Evolutionary conservation across 495 filamentous ascomycete species (phyloP).

Genomic region (Talaromyces nanjingensis): DNA sequence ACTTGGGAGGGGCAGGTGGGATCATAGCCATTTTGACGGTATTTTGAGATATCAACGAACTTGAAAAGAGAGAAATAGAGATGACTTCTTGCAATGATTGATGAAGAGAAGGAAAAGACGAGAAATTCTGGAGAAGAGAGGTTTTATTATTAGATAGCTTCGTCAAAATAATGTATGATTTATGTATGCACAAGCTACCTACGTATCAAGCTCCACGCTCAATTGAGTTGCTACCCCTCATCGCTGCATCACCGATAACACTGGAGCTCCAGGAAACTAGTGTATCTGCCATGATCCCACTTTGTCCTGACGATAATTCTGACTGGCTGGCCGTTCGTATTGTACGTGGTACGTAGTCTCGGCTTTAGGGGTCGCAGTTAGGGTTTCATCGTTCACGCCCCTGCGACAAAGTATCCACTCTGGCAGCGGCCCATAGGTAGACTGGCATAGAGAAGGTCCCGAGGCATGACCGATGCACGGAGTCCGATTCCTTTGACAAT

Average conservation of each 20-base stretch:
- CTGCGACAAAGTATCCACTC: no score
- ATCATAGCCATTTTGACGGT: slow-evolving; percentile 13
- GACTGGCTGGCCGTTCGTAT: not conserved
- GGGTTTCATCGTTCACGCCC: no score
- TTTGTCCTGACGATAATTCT: not conserved
- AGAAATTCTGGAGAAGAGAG: not conserved
- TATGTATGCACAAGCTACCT: not conserved
- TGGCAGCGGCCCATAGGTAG: not conserved
- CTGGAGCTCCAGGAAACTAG: not conserved
- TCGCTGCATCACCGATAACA: not conserved
- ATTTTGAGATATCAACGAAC: not conserved
- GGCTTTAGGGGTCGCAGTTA: no score
- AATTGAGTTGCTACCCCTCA: not conserved
- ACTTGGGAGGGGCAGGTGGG: slow-evolving; percentile 27
- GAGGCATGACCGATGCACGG: not conserved
- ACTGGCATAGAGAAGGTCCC: not conserved
- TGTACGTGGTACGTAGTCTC: not conserved
- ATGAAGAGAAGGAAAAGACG: not conserved
- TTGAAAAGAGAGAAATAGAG: not conserved
- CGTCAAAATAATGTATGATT: not conserved
- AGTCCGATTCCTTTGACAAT: not conserved
- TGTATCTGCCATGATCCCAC: not conserved
- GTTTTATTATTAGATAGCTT: not conserved
- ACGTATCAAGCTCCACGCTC: not conserved
- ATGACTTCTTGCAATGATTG: not conserved